These are phyloP conservation scores for Ceratocystis ficicola DNA, from an alignment of 2,329 filamentous ascomycete genomes.

Conservation along the genomic window DNA sequence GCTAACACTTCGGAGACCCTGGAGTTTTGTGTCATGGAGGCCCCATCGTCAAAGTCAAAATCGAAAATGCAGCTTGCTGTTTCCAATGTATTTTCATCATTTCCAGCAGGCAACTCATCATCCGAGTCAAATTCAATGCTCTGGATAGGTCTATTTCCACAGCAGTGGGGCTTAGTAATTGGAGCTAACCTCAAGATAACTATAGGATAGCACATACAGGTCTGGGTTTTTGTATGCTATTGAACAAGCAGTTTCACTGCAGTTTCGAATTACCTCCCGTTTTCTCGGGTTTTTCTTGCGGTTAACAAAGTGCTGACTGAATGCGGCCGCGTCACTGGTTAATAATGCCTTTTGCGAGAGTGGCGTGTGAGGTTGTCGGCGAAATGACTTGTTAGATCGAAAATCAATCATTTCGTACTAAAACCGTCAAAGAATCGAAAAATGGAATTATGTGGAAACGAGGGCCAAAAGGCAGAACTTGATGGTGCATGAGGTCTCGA, in stretches of 20 bases:
- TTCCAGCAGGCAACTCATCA: not conserved
- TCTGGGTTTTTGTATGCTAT: not conserved
- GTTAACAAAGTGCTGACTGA: slow-evolving; percentile 10
- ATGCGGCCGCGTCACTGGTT: not conserved
- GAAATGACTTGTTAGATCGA: not conserved
- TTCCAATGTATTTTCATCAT: not conserved
- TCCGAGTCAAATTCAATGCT: slow-evolving; percentile 12
- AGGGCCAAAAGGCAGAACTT: not conserved
- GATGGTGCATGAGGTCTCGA: not conserved
- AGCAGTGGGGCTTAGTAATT: not conserved
- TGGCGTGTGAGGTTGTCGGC: not conserved
- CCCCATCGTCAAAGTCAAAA: slow-evolving; percentile 17
- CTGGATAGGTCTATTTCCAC: not conserved
- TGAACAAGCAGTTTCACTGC: not conserved
- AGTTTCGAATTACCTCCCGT: not conserved
- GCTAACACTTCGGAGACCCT: too few relatives aligned
- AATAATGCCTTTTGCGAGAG: not conserved
- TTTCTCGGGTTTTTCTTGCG: not conserved
- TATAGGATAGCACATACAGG: slow-evolving; percentile 1
- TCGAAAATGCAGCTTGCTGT: slow-evolving; percentile 8
- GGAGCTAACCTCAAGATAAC: not conserved
- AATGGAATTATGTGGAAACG: not conserved
- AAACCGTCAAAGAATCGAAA: not conserved
- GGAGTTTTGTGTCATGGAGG: not conserved
- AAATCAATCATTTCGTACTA: not conserved